Evolutionary conservation across 2,329 filamentous ascomycete genomes (phyloP).

Genomic region (Xylaria sp.): DNA sequence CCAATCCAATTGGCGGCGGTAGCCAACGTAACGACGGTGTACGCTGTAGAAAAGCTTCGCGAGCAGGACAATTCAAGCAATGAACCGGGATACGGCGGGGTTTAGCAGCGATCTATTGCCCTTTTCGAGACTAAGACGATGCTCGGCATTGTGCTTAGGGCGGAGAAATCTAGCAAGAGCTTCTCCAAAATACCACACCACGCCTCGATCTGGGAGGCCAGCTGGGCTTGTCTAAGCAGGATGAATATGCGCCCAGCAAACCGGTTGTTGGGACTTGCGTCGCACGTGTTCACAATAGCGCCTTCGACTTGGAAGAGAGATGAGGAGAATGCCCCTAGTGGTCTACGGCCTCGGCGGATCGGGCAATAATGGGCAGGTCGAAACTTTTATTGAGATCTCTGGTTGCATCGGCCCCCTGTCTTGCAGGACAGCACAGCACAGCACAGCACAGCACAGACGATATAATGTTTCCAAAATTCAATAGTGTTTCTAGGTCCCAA

Average conservation of each 20-base stretch:
- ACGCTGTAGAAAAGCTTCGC: neutral
- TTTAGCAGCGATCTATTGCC: conserved; percentile 26
- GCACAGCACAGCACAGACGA: too few relatives aligned
- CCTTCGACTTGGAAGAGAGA: conserved; percentile 16
- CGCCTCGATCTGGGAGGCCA: conserved; percentile 1
- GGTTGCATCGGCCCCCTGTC: conserved; percentile 15
- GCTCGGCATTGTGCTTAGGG: conserved; percentile 6
- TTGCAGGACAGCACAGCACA: too few relatives aligned
- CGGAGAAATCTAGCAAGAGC: conserved; percentile 29
- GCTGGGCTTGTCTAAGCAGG: conserved; percentile 7
- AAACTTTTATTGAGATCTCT: conserved; percentile 18
- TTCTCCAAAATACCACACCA: conserved; percentile 32
- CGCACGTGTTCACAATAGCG: conserved; percentile 29
- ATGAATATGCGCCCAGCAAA: conserved; percentile 5
- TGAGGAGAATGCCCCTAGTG: conserved; percentile 3
- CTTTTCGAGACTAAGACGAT: conserved; percentile 16
- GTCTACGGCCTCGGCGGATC: conserved; percentile 21
- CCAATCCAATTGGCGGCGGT: conserved; percentile 7
- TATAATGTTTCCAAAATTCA: neutral
- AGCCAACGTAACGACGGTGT: conserved; percentile 7
- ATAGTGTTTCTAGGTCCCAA: neutral
- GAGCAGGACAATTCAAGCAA: conserved; percentile 4
- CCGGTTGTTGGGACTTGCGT: conserved; percentile 15
- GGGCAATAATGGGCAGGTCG: conserved; percentile 31
- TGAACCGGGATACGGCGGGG: conserved; percentile 5